Evolutionary conservation across 768 basidiomycete genomes (phyloP).

Genomic region (Tylopilus balloui): DNA sequence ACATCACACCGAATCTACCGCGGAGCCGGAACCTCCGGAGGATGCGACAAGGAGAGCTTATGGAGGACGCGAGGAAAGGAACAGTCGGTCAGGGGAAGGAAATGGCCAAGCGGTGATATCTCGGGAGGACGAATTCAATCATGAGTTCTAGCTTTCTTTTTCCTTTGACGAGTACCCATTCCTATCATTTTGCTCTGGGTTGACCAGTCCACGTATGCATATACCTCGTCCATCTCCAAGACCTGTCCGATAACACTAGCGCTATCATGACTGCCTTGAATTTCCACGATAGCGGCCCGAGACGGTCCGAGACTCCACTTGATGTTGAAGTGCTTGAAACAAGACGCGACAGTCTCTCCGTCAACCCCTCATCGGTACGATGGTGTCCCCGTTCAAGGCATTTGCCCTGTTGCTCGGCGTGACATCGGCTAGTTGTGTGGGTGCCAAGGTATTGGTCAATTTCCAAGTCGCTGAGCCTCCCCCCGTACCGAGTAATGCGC

Average conservation of each 20-base stretch:
- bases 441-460: conserved; percentile 39
- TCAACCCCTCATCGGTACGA: conserved; percentile 1
- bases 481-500: conserved; percentile 53
- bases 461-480: conserved; percentile 77
- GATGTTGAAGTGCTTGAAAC: too few species aligned
- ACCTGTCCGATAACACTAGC: background rate
- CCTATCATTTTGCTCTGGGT: background rate
- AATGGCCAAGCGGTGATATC: conserved; percentile 13
- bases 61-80: conserved; percentile 28
- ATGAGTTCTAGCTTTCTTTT: conserved; percentile 49
- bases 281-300: too few species aligned
- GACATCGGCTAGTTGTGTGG: conserved; percentile 7
- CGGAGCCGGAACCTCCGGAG: conserved; percentile 55
- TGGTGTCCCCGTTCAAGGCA: conserved; percentile 19
- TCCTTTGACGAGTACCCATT: conserved; percentile 10
- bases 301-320: too few species aligned
- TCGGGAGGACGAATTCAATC: conserved; percentile 56
- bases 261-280: too few species aligned
- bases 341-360: too few species aligned
- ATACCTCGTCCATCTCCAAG: background rate
- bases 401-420: conserved; percentile 13
- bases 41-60: conserved; percentile 70
- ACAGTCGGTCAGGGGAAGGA: conserved; percentile 13
- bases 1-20: conserved; percentile 32
- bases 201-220: background rate